Base-by-base conservation (phyloP, 179 eudicot species). In the Kewa caespitosa region DNA sequence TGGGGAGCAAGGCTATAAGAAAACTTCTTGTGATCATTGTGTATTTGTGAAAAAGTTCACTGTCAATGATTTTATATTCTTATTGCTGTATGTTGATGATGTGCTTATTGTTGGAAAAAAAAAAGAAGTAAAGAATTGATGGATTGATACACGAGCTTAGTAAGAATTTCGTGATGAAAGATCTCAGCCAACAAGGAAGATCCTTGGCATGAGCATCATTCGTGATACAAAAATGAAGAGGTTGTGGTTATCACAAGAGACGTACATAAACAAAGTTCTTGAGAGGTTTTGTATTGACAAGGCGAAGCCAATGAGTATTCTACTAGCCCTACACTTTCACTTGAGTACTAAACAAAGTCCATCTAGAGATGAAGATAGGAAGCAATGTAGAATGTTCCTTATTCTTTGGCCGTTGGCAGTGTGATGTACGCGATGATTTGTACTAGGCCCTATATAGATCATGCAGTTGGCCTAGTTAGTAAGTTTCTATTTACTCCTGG, bases 391-490 rank as follows among this genome's bases (percentile, higher is more conserved):
- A 5, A 17, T 62, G 27, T 62, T 62, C 38, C 67, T 62, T 62
- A 62, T 31, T 38, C 22, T 31, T 62, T 38, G 2, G 67, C 5
- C 15, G 39, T 62, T 22, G 67, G 67, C 11, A 59, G 64, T 17
- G 23, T 67, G 31, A 38, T 67, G 70, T 67, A 67, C 31, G 50
- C 48, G n/a, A 43, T 69, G 54, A 22, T 39, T 10, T 69, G 72
- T 46, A 42, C 72, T 0, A 69, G 57, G 9, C 52, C 57, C 3
- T 20, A 69, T 28, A 41, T 69, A 69, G 72, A 55, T 69, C 72
- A 69, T 42, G 72, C 34, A 27, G 72, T 69, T 38, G 57, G 33
- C 18, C 8, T 52, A 54, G 63, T 70, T 23, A 70, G 60, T 32
- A 31, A 31, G 17, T 34, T 20, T 36, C 63, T 70, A 1, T 70